Evolutionary conservation across 2,329 filamentous ascomycete species (phyloP), one percentile per base, ranked within the genome.

Genomic region (Curvularia sp.): DNA sequence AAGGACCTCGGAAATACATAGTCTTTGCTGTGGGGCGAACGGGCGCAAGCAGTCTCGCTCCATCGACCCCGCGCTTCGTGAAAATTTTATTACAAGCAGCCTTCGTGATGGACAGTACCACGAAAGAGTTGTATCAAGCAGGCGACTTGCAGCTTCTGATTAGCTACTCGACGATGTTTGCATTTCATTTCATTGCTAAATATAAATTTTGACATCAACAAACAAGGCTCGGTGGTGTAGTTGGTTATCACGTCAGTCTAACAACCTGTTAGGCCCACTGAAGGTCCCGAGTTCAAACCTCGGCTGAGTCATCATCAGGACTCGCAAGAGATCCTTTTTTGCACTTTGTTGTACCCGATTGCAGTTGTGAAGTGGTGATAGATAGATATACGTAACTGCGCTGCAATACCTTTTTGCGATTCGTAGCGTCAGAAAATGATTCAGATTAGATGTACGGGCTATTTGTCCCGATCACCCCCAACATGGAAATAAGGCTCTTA

Each of bases 171-270:
- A n/a, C n/a, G n/a, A n/a, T n/a, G n/a, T n/a, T n/a, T n/a, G n/a
- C n/a, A n/a, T n/a, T n/a, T n/a, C n/a, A n/a, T n/a, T n/a, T n/a
- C n/a, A n/a, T n/a, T n/a, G n/a, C 9, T 30, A 30, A 9, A 1
- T 28, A 3, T 5, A n/a, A 6, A 21, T 41, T 36, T 19, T 3
- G 2, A 19, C 15, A 2, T 30, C 50, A 60, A 51, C 50, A 48
- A 57, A 49, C 19, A 41, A n/a, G 71, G 69, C 63, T 73, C 66
- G 70, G 59, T 77, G 74, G 77, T 80, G 78, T 80, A 80, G 78
- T 79, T 78, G 77, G 77, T 79, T 78, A 79, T 79, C 77, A 79
- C 77, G 76, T 79, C 73, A 78, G 77, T 79, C 76, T 79, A 78
- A 79, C 77, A 79, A 39, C 46, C 19, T 27, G 43, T 60, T 60